Evolutionary conservation across 1,284 basidiomycete genomes (phyloP), one percentile per base, ranked within the genome.

Genomic region (Trichosporon asahii): DNA sequence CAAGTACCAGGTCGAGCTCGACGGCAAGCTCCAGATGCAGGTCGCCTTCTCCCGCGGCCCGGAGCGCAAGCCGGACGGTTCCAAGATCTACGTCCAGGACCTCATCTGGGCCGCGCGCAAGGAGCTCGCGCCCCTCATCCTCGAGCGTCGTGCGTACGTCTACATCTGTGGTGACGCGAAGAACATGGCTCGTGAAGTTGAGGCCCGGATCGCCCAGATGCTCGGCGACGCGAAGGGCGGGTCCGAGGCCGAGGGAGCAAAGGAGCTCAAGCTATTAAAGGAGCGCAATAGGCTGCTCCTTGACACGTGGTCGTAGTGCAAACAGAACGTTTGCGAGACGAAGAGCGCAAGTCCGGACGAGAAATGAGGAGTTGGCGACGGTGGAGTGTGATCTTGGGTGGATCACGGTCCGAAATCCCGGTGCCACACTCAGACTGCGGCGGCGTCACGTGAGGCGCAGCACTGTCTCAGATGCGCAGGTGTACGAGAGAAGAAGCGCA

Each of bases 91-190:
- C 85, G 96, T 98, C 25, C 96, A 99, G 86, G 94, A 98, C 84
- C 85, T 95, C 68, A 85, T 97, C 23, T 94, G 91, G 91, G 88
- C 95, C 69, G 88, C 92, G 77, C 87, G 89, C 67, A 89, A 89
- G 80, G 87, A 89, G 72, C 88, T 99, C 70, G 92, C 92, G 3
- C 90, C 95, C 72, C 90, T 92, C 29, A 94, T 99, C 76, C 85
- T 96, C 72, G 91, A 93, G 75, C 91, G 92, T 81, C 93, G 96
- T 85, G 96, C 93, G 18, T 96, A 96, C 82, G 87, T 96, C 14
- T 95, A 95, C 84, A 91, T 95, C 74, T 98, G 96, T 78, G 96
- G 96, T 80, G 96, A 99, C 80, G 96, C 94, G 63, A 95, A 94
- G 87, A 89, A 88, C 81, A 99, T 99, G 96, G 90, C 90, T 80